Evolutionary conservation across 2,329 filamentous ascomycete species (phyloP), one percentile per base, ranked within the genome.

Genomic region (Aspergillus intermedius): DNA sequence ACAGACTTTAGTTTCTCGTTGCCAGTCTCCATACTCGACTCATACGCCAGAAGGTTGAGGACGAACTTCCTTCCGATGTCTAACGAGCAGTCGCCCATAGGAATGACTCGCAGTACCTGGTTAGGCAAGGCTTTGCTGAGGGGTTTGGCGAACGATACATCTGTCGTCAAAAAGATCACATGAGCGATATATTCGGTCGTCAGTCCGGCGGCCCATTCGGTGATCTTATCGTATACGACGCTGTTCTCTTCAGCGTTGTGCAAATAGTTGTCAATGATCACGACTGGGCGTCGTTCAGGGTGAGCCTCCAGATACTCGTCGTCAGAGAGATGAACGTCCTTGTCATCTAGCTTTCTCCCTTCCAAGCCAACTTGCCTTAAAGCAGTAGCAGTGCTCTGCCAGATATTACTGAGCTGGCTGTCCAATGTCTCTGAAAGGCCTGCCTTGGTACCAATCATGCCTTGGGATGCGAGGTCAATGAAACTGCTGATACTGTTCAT

Each of bases 401-500:
- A 83, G 44, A 97, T 95, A 70, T 96, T 95, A 65, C 80, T 83
- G 13, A 97, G 73, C 60, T 97, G 91, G 0, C 87, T 84, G 63
- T 96, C 91, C 23, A 96, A 74, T 0, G 90, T 96, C 65, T 96
- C 91, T 0, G 88, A 94, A 64, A 97, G 95, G 6, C 91, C 91
- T 5, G 90, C 87, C 70, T 97, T 96, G 49, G 94, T 87, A 10
- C 91, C 91, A 17, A 91, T 95, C 10, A 93, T 93, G 58, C 91
- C 88, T 66, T 96, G 91, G 1, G 93, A 88, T 19, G 91, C 93
- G 34, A 97, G 79, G 59, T 97, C 93, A 54, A 95, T 77, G 71
- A 96, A 81, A 65, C 90, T 95, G 69, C 88, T 95, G 56, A 97
- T 82, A 61, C 84, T 95, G 68, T 97, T 96, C 71, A 94, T 87